Evolutionary conservation across 495 filamentous ascomycete genomes (phyloP).

Genomic region (Neurospora sp.): DNA sequence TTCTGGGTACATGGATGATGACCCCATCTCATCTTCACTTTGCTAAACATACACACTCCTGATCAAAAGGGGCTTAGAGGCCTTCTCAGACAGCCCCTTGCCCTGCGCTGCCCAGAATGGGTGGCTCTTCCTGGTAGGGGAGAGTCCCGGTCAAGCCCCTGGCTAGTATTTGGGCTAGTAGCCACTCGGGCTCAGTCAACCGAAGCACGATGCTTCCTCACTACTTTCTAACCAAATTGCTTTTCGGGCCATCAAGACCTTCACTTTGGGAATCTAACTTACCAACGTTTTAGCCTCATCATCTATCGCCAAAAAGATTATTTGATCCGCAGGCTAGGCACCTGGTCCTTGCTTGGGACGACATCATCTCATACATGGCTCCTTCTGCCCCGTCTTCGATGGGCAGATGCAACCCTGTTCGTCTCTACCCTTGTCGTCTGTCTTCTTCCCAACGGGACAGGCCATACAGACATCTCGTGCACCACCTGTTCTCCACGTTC

Average conservation of each 20-base stretch:
- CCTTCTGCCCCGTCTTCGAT: constrained; percentile 28
- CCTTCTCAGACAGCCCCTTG: not conserved
- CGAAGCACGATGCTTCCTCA: not conserved
- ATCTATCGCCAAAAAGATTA: not conserved
- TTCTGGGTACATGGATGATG: not conserved
- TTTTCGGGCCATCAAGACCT: not conserved
- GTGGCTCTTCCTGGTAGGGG: not conserved
- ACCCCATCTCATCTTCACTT: not conserved
- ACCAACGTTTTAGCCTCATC: not conserved
- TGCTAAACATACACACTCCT: not conserved
- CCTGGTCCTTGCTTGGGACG: not conserved
- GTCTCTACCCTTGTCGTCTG: constrained; percentile 18
- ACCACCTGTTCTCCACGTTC: constrained; percentile 31
- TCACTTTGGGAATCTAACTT: not conserved
- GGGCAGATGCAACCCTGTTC: constrained; percentile 34
- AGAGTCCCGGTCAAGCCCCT: not conserved
- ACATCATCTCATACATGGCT: constrained; percentile 6
- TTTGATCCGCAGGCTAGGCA: not conserved
- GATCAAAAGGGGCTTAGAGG: not conserved
- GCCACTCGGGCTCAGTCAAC: not conserved
- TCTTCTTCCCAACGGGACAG: constrained; percentile 27
- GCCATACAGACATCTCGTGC: constrained; percentile 35
- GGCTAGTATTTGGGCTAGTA: not conserved
- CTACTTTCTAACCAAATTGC: not conserved
- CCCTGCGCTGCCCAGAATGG: not conserved